These are phyloP conservation scores for Mycena galericulata DNA, from an alignment of 768 basidiomycete genomes.

Conservation along the genomic window DNA sequence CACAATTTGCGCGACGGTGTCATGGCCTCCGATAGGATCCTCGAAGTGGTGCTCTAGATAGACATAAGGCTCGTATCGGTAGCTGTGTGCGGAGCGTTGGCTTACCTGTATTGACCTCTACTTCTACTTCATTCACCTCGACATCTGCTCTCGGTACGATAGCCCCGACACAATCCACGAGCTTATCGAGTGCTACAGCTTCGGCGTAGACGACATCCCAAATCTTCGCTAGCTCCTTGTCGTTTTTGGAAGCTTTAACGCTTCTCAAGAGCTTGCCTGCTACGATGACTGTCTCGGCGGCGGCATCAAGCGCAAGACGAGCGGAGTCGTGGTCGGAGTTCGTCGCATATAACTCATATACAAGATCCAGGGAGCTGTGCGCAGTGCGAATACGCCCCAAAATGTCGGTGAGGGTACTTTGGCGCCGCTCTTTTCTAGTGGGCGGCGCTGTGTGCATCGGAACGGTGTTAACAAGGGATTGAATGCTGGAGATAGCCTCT, in stretches of 20 bases:
- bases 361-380: background rate
- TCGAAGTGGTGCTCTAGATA: slow-evolving; percentile 25
- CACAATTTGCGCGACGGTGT: slow-evolving; percentile 19
- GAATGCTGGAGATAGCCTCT: slow-evolving; percentile 15
- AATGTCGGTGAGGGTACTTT: slow-evolving; percentile 11
- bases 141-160: slow-evolving; percentile 13
- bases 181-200: slow-evolving; percentile 17
- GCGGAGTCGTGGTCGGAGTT: slow-evolving; percentile 22
- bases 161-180: slow-evolving; percentile 21
- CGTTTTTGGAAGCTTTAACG: slow-evolving; percentile 10
- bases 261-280: slow-evolving; percentile 25
- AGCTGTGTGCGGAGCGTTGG: background rate
- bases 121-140: background rate
- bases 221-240: slow-evolving; percentile 6
- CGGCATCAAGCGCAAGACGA: slow-evolving; percentile 17
- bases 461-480: slow-evolving; percentile 1
- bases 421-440: slow-evolving; percentile 19
- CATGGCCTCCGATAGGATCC: slow-evolving; percentile 16
- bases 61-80: slow-evolving; percentile 8
- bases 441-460: slow-evolving; percentile 7
- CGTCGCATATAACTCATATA: slow-evolving; percentile 1
- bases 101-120: slow-evolving; percentile 21
- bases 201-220: slow-evolving; percentile 19
- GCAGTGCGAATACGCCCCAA: slow-evolving; percentile 19
- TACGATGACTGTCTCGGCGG: slow-evolving; percentile 13